Evolutionary conservation across 345 rosid species (phyloP).

Genomic region (Chamaenerion angustifolium): DNA sequence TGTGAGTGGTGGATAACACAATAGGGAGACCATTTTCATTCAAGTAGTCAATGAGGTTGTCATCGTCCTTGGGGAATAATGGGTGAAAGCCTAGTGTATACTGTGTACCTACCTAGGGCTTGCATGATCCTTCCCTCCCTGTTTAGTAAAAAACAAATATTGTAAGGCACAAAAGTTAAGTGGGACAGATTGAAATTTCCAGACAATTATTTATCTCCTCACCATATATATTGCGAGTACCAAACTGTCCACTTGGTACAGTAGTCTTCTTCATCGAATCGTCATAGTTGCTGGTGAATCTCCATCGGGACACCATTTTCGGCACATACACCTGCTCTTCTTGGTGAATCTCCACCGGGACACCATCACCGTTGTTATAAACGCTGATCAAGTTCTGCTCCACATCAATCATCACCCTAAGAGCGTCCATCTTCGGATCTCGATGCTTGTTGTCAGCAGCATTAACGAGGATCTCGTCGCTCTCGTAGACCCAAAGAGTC

Average conservation of each 20-base stretch:
- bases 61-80: constrained; percentile 84
- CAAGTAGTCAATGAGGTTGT: constrained; percentile 64
- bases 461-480: constrained; percentile 90
- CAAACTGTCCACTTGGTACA: constrained; percentile 88
- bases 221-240: constrained; percentile 90
- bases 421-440: constrained; percentile 64
- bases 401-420: constrained; percentile 59
- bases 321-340: constrained; percentile 90
- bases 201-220: constrained; percentile 28
- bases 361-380: constrained; percentile 85
- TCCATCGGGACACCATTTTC: too few relatives aligned
- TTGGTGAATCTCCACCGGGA: constrained; percentile 85
- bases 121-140: constrained; percentile 99
- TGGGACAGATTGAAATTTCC: background rate
- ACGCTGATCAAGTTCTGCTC: constrained; percentile 68
- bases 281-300: constrained; percentile 77
- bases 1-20: too few relatives aligned
- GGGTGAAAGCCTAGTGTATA: constrained; percentile 60
- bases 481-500: too few relatives aligned
- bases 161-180: background rate
- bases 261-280: constrained; percentile 85
- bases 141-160: constrained; percentile 1
- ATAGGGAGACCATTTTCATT: constrained; percentile 80
- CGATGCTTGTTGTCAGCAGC: constrained; percentile 96
- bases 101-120: constrained; percentile 86